Evolutionary conservation across 768 basidiomycete species (phyloP).

Genomic region (Rhodotorula babjevae): DNA sequence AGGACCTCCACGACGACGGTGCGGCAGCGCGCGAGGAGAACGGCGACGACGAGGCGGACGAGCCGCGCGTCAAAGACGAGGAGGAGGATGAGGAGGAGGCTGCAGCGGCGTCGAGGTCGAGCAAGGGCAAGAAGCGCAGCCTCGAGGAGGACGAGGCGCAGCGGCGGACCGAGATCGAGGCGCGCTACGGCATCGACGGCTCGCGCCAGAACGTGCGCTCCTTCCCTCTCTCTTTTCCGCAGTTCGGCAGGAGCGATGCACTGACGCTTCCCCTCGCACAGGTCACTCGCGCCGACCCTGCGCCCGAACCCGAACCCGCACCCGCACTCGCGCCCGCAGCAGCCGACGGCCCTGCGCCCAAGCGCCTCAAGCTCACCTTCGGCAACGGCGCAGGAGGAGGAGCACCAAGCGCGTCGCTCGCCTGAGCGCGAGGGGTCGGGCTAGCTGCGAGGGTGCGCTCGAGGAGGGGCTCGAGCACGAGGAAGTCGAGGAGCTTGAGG

Average conservation of each 20-base stretch:
- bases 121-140: neutral
- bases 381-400: neutral
- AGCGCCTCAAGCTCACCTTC: neutral
- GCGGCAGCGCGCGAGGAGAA: neutral
- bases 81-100: neutral
- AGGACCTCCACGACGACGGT: neutral
- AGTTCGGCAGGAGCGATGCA: no score
- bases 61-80: neutral
- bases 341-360: neutral
- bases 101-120: neutral
- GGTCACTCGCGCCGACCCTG: neutral
- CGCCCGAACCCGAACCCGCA: neutral
- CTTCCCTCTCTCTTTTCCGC: neutral
- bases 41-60: neutral
- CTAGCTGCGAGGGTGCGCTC: no score
- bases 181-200: constrained; percentile 1
- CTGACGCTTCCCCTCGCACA: neutral
- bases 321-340: neutral
- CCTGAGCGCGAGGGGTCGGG: neutral
- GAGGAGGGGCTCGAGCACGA: no score
- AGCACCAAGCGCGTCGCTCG: neutral
- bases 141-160: neutral
- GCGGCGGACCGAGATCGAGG: constrained; percentile 7
- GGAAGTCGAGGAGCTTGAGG: no score
- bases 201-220: neutral